phyloP scores from a whole-genome alignment of 2,329 filamentous ascomycete species.

The Torrubiella hemipterigena region DNA sequence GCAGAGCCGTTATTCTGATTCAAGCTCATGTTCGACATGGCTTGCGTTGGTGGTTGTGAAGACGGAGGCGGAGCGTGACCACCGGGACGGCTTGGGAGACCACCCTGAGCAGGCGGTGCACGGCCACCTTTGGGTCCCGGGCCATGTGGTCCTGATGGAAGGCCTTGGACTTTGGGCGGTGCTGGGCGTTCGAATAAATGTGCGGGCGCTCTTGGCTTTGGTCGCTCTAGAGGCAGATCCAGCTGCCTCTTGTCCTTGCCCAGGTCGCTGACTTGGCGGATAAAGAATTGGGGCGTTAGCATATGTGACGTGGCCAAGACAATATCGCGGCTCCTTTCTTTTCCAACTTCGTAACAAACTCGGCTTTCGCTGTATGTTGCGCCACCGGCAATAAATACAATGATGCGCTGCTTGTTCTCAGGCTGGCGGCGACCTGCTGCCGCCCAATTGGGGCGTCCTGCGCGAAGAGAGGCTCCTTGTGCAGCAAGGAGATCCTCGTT shows the following conservation, averaged over 20 bases:
- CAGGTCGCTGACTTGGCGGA: constrained; percentile 73
- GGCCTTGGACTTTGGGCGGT: constrained; percentile 28
- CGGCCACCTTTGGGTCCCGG: constrained; percentile 11
- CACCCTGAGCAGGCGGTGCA: constrained; percentile 12
- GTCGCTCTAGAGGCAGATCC: constrained; percentile 69
- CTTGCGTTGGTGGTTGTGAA: constrained; percentile 35
- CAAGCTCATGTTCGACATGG: constrained; percentile 44
- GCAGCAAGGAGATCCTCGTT: constrained; percentile 44
- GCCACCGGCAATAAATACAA: constrained; percentile 91
- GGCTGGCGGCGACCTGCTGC: constrained; percentile 58
- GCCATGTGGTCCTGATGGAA: constrained; percentile 9
- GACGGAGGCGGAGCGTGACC: constrained; percentile 11
- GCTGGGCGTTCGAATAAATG: constrained; percentile 71
- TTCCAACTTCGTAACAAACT: constrained; percentile 76
- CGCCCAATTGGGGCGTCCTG: constrained; percentile 92
- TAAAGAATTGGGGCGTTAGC: constrained; percentile 72
- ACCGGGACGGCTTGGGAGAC: constrained; percentile 21
- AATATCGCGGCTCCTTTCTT: constrained; percentile 64
- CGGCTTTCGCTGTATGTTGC: constrained; percentile 88
- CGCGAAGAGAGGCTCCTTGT: constrained; percentile 66
- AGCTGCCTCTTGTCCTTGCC: constrained; percentile 63
- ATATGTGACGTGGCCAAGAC: constrained; percentile 87
- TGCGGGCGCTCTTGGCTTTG: constrained; percentile 68
- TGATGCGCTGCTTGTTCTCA: constrained; percentile 80
- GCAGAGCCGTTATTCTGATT: constrained; percentile 9